Evolutionary conservation across 176 grass and related monocot genomes (phyloP).

Genomic region (Oryza longistaminata): DNA sequence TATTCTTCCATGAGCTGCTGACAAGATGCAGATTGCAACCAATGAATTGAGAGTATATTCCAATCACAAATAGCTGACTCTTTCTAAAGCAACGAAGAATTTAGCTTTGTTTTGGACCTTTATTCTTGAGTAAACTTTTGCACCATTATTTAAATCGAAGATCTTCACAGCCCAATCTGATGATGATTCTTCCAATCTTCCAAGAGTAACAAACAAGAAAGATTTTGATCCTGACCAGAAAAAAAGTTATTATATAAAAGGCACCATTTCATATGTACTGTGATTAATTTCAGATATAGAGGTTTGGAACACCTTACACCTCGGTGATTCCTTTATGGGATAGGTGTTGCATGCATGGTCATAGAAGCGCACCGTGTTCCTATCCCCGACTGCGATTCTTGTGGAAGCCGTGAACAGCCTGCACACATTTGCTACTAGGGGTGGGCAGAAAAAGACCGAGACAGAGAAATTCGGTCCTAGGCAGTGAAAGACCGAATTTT

Average conservation of each 20-base stretch:
- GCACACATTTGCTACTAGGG: too few relatives aligned
- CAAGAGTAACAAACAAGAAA: not conserved
- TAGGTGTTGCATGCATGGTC: too few relatives aligned
- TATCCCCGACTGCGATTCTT: too few relatives aligned
- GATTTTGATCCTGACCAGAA: conserved; percentile 8
- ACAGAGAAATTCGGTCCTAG: too few relatives aligned
- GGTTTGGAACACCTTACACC: not conserved
- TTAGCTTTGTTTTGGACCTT: not conserved
- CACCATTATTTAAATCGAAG: not conserved
- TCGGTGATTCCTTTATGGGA: too few relatives aligned
- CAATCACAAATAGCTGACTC: conserved; percentile 18
- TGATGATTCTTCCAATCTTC: not conserved
- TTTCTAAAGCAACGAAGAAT: not conserved
- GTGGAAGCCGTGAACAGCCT: too few relatives aligned
- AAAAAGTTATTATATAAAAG: not conserved
- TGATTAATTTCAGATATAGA: not conserved
- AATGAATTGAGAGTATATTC: conserved; percentile 1
- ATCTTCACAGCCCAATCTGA: conserved; percentile 1
- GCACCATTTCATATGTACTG: not conserved
- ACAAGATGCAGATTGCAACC: not conserved
- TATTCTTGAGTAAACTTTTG: not conserved
- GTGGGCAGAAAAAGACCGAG: too few relatives aligned
- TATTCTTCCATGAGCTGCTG: not conserved
- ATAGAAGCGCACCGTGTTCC: too few relatives aligned
- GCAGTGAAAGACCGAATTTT: too few relatives aligned